phyloP scores from a whole-genome alignment of 805 yeast genomes.

The Sugiyamaella chiloensis region DNA sequence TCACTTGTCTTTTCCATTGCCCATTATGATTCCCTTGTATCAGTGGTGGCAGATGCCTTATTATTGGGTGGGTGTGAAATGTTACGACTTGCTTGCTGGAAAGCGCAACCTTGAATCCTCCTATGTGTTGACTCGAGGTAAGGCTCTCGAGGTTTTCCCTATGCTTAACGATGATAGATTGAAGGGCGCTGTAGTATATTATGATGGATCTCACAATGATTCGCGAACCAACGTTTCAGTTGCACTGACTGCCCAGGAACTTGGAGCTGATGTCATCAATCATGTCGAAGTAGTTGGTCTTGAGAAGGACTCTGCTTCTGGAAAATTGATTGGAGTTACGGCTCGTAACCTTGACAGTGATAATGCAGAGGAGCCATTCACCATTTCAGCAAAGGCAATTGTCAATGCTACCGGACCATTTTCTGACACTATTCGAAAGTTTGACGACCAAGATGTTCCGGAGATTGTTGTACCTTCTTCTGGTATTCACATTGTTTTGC shows the following conservation, averaged over 20 bases:
- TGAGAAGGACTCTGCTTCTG: constrained; percentile 52
- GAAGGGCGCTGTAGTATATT: constrained; percentile 90
- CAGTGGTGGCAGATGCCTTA: constrained; percentile 95
- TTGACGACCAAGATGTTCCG: constrained; percentile 63
- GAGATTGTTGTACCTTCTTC: constrained; percentile 90
- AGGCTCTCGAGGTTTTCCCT: constrained; percentile 75
- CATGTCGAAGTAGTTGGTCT: constrained; percentile 79
- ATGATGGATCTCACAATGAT: constrained; percentile 93
- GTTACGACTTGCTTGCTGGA: constrained; percentile 93
- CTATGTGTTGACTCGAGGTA: constrained; percentile 63
- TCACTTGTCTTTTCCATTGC: constrained; percentile 78
- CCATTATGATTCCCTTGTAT: constrained; percentile 95
- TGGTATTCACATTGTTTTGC: constrained; percentile 90
- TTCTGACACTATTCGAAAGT: constrained; percentile 76
- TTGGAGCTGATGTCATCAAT: constrained; percentile 88
- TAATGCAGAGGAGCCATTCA: constrained; percentile 59
- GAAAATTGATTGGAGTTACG: constrained; percentile 67
- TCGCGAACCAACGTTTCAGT: constrained; percentile 83
- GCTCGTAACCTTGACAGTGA: constrained; percentile 53
- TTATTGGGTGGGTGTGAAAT: constrained; percentile 84
- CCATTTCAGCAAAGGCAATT: constrained; percentile 66
- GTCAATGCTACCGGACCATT: constrained; percentile 96
- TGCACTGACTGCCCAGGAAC: constrained; percentile 78
- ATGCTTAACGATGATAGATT: constrained; percentile 74
- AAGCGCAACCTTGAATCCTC: constrained; percentile 76